Evolutionary conservation across 352 stramenopile genomes (phyloP), one percentile per base, ranked within the genome.

Genomic region (Phytophthora tubulina): DNA sequence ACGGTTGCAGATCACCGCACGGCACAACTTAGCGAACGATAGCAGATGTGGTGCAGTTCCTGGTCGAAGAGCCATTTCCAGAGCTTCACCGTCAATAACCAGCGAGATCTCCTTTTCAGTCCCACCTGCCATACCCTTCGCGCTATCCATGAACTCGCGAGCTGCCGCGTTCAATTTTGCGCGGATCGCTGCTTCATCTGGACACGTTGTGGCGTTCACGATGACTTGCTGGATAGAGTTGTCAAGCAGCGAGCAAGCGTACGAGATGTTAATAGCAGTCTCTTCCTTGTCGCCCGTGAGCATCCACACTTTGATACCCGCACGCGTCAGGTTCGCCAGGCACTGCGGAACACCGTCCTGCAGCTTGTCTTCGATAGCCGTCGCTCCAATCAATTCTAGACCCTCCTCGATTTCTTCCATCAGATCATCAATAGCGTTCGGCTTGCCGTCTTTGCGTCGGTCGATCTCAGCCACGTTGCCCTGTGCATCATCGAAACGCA

Each of bases 191-290:
- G 95, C 81, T 71, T 92, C 80, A 35, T 77, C 87, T 30, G 88
- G 83, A 58, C 82, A 92, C 6, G 75, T 90, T 3, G 84, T 90
- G 63, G 75, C 78, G 63, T 95, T 93, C 32, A 95, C 78, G 45
- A 95, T 70, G 0, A 92, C 81, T 67, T 93, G 88, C 36, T 92
- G 82, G 39, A 96, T 98, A 0, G 75, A 80, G 64, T 93, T 93
- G 64, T 93, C 82, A 10, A 98, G 58, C 17, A 98, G 62, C 13
- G 88, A 91, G 63, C 88, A 97, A 6, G 92, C 89, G 53, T 97
- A 97, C n/a, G 84, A 93, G 70, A 99, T 99, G 72, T 99, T 98
- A 63, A 98, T 98, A 35, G 96, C 96, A 0, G 96, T 99, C 69
- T 98, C 96, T 58, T 97, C 79, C 77, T 99, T 99, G 76, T 99